Evolutionary conservation across 202 grass and related monocot genomes (phyloP), one percentile per base, ranked within the genome.

Genomic region (Saccharum hybrid): DNA sequence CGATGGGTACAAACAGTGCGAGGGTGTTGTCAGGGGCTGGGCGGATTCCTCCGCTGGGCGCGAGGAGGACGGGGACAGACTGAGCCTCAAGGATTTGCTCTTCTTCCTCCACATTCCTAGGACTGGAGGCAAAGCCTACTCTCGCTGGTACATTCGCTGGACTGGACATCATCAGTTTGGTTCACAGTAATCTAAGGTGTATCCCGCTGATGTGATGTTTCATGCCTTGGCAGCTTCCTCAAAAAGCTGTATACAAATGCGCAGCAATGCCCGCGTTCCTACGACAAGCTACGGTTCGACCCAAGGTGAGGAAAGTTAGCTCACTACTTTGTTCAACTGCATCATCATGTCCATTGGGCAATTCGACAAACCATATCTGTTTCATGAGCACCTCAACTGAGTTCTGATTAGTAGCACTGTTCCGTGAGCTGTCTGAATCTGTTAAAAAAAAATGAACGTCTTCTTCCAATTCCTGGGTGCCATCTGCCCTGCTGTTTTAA

Each of bases 101-200:
- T 94, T 99, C 87, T 99, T 99, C 83, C 88, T 99, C 14, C 97
- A 99, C 65, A 88, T 99, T 78, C 97, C 97, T 2, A 86, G 93
- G 64, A 99, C 97, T 22, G 97, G 93, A 39, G 97, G 97, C 1
- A 88, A 91, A 19, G 87, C 97, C 66, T 99, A 96, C 54, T 96
- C 86, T 39, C 91, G 94, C 78, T 99, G 93, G 97, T 99, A 84
- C 15, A 70, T 61, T 48, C 43, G 5, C 42, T 72, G 63, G 39
- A 3, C 10, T 26, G 13, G 7, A 1, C 1, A 40, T 26, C 26
- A 26, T 18, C 15, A 13, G 26, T 65, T 83, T 28, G 19, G 2
- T 68, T 62, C 5, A 13, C 73, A 9, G 10, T 81, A 42, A 18
- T 41, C 41, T 79, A 26, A 26, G 9, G 41, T 48, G 43, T 41